Evolutionary conservation across 306 rosid genomes (phyloP), one percentile per base, ranked within the genome.

Genomic region (Sicyos baderoa): DNA sequence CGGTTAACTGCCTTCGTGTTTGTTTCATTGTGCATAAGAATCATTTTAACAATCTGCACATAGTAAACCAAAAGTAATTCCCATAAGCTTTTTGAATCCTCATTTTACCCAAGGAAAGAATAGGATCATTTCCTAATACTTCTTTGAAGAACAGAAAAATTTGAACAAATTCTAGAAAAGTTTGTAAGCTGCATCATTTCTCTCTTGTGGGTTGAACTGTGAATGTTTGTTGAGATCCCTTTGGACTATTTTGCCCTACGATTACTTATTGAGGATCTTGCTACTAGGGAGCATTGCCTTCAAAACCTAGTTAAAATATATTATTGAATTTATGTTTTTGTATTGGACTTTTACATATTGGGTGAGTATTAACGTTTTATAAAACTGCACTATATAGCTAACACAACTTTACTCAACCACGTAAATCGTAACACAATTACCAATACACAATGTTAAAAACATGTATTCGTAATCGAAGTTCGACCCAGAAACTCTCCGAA

Each of bases 1-100:
- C 84, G 81, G 67, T 94, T 94, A 0, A 94, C 86, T 1, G 77
- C 86, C 32, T 14, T 80, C 21, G 51, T 74, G 48, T 85, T 74
- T 0, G 86, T 83, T 77, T 81, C 93, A 2, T 35, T 83, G 25
- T 74, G 81, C 66, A 5, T 81, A 0, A 94, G 87, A 70, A 94
- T 88, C 78, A 84, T 44, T 63, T 53, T 88, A 1, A 85, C 96
- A 84, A 94, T 88, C 99, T 93, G 91, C 83, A 82, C 53, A 66
- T 48, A 22, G 45, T 11, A 50, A 12, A 29, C 70, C 75, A 71
- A n/a, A 60, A 62, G 40, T 7, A 12, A 6, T 49, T 42, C 49
- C 37, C 49, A 15, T 1, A 22, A 25, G 14, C 13, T 27, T 5
- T 45, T 54, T 40, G 7, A 0, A 13, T 4, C 4, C 21, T 21